Evolutionary conservation across 2,329 filamentous ascomycete genomes (phyloP).

Genomic region (Fusarium solani-melongenae): DNA sequence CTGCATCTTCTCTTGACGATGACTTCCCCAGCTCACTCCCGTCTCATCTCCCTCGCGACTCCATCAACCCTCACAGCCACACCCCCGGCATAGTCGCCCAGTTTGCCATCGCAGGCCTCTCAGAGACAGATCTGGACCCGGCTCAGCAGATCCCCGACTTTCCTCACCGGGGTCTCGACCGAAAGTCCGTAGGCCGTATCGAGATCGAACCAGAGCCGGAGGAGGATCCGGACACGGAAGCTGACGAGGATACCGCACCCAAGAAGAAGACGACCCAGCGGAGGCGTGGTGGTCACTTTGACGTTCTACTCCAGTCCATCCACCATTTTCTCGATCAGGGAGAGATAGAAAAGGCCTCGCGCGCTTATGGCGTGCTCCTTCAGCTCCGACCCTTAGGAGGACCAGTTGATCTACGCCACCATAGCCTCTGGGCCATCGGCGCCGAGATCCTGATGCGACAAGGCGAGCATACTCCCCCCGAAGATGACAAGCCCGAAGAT

Average conservation of each 20-base stretch:
- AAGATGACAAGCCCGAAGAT: conserved; percentile 4
- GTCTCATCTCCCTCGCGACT: conserved; percentile 45
- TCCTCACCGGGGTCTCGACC: conserved; percentile 58
- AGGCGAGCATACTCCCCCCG: conserved; percentile 48
- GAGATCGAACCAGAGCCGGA: conserved; percentile 33
- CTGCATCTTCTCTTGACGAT: not conserved
- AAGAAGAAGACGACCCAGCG: conserved; percentile 18
- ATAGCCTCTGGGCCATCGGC: conserved; percentile 83
- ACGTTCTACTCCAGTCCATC: conserved; percentile 74
- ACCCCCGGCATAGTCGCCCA: conserved; percentile 63
- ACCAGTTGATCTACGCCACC: conserved; percentile 74
- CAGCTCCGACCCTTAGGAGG: conserved; percentile 57
- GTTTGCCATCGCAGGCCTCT: conserved; percentile 64
- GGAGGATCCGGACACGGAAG: conserved; percentile 47
- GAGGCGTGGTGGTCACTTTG: conserved; percentile 63
- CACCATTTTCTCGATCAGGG: conserved; percentile 77
- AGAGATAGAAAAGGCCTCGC: conserved; percentile 77
- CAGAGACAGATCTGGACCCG: conserved; percentile 57
- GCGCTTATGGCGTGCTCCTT: conserved; percentile 80
- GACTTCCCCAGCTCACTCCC: conserved; percentile 8
- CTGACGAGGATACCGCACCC: conserved; percentile 46
- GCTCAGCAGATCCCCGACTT: conserved; percentile 57
- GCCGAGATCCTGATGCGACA: conserved; percentile 83
- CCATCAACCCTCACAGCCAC: conserved; percentile 68
- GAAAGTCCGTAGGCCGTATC: not conserved